Conservation (phyloP, 306 rosid genomes). For the Prosopis cineraria region DNA sequence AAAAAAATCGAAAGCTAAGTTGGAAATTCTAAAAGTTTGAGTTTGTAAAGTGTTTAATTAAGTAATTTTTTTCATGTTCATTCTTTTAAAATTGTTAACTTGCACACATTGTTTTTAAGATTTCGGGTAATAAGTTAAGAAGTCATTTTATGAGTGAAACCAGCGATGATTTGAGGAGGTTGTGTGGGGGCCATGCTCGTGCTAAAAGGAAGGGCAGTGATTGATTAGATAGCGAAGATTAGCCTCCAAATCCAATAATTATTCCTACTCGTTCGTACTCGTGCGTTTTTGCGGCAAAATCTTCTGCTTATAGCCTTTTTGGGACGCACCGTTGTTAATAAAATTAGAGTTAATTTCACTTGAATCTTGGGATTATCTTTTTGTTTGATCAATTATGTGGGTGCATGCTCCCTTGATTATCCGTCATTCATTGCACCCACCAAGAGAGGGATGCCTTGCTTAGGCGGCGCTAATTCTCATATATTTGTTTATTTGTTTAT, state of each 20-base stretch:
- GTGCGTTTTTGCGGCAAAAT: background rate
- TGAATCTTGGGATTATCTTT: constrained; percentile 12
- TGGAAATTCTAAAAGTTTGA: no score
- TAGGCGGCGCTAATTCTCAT: background rate
- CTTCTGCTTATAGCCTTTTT: background rate
- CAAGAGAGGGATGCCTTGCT: background rate
- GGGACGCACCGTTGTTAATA: background rate
- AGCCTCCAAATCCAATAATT: background rate
- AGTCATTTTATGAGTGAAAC: no score
- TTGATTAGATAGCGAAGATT: background rate
- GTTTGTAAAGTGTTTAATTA: no score
- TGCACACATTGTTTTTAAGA: no score
- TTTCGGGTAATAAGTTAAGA: no score
- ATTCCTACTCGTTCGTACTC: background rate
- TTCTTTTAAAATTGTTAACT: no score
- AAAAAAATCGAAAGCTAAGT: no score
- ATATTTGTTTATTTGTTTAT: background rate
- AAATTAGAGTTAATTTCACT: background rate
- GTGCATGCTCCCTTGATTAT: background rate
- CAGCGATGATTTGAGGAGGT: constrained; percentile 20
- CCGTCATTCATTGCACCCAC: background rate
- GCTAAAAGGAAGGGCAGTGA: background rate
- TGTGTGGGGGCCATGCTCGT: background rate
- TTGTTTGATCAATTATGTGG: background rate
- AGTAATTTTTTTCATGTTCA: no score